Evolutionary conservation across 208 protist species (phyloP).

Genomic region (Endotrypanum monterogeii): DNA sequence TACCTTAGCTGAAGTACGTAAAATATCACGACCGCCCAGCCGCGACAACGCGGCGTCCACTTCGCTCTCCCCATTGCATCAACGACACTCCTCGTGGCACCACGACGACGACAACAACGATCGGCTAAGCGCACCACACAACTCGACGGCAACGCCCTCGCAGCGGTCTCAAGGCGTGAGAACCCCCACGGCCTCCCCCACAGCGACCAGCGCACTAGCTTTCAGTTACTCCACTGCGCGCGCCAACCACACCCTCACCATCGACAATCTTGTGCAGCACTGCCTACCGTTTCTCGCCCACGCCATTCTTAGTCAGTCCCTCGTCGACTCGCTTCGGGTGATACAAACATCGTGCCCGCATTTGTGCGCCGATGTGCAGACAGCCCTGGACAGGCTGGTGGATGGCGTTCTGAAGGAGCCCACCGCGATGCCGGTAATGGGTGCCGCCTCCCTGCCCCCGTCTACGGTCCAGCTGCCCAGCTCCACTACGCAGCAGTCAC

Average conservation of each 20-base stretch:
- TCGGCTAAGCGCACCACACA: background rate
- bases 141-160: background rate
- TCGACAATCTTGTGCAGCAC: conserved; percentile 71
- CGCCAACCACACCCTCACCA: conserved; percentile 27
- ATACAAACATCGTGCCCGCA: conserved; percentile 59
- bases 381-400: conserved; percentile 71
- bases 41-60: conserved; percentile 9
- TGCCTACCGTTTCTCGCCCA: conserved; percentile 67
- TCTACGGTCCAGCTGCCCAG: background rate
- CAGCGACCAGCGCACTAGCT: conserved; percentile 13
- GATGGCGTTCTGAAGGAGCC: conserved; percentile 69
- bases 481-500: conserved; percentile 6
- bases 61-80: background rate
- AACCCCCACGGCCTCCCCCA: conserved; percentile 10
- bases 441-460: background rate
- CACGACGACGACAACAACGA: background rate
- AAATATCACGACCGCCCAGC: background rate
- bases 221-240: conserved; percentile 20
- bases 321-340: conserved; percentile 58
- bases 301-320: conserved; percentile 62
- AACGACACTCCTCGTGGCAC: background rate
- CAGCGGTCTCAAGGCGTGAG: conserved; percentile 7
- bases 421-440: conserved; percentile 2
- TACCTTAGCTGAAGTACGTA: background rate
- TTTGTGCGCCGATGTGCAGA: conserved; percentile 55